phyloP scores from a whole-genome alignment of 2,329 filamentous ascomycete species.

The Exophiala oligosperma region DNA sequence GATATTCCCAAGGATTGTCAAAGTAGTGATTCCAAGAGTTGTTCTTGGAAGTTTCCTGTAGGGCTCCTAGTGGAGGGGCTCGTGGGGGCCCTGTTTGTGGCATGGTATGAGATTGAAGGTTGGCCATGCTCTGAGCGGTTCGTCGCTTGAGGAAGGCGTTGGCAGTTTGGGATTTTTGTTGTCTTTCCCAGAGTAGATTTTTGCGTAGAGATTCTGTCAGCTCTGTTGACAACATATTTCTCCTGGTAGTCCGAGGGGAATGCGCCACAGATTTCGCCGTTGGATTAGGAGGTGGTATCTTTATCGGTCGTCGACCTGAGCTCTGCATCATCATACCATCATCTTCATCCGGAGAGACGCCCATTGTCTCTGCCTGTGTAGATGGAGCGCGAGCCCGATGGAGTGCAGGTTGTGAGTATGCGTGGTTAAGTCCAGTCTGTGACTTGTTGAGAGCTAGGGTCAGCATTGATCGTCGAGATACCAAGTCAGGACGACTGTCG shows the following conservation, averaged over 20 bases:
- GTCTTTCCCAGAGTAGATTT: conserved; percentile 90
- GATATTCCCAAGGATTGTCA: conserved; percentile 77
- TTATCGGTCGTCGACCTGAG: conserved; percentile 22
- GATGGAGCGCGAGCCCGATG: conserved; percentile 61
- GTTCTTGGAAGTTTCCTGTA: conserved; percentile 52
- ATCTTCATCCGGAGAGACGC: conserved; percentile 52
- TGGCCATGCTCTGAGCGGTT: conserved; percentile 86
- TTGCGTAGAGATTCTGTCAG: conserved; percentile 89
- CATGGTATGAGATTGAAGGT: conserved; percentile 79
- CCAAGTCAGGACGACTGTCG: conserved; percentile 80
- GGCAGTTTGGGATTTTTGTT: conserved; percentile 87
- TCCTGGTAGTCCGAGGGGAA: conserved; percentile 85
- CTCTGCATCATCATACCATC: conserved; percentile 28
- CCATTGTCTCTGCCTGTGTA: conserved; percentile 53
- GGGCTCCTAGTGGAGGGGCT: conserved; percentile 38
- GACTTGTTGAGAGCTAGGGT: conserved; percentile 74
- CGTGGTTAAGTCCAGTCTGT: conserved; percentile 15
- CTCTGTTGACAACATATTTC: conserved; percentile 95
- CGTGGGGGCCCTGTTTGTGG: conserved; percentile 54
- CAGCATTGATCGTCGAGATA: conserved; percentile 82
- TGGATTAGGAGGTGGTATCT: conserved; percentile 23
- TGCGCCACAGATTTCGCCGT: conserved; percentile 60
- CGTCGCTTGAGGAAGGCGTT: conserved; percentile 87
- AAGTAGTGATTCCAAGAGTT: conserved; percentile 86
- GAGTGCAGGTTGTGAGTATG: conserved; percentile 44